Evolutionary conservation across 768 basidiomycete species (phyloP).

Genomic region (Ramaria sp.): DNA sequence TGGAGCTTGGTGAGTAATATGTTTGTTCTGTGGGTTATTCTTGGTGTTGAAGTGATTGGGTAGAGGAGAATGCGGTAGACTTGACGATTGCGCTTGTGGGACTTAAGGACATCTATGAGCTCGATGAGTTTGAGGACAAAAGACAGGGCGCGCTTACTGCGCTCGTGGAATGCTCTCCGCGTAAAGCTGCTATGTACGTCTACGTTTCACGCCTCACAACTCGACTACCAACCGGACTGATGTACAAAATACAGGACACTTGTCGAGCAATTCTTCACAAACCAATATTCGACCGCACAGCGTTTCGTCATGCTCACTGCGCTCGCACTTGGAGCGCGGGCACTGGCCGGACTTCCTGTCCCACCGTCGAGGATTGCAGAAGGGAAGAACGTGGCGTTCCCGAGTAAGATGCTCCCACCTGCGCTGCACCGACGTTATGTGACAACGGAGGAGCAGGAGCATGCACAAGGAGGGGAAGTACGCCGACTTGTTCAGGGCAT

Average conservation of each 20-base stretch:
- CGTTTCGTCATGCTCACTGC: constrained; percentile 80
- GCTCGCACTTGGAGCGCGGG: constrained; percentile 76
- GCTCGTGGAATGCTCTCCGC: constrained; percentile 70
- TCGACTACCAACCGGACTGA: not conserved
- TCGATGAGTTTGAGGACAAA: constrained; percentile 65
- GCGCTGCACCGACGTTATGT: constrained; percentile 63
- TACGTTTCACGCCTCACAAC: not conserved
- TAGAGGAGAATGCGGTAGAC: constrained; percentile 87
- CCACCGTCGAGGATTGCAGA: constrained; percentile 21
- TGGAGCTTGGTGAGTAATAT: constrained; percentile 64
- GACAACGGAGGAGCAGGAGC: constrained; percentile 25
- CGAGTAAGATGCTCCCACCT: constrained; percentile 70
- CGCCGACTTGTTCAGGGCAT: constrained; percentile 54
- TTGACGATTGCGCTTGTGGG: constrained; percentile 62
- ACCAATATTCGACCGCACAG: constrained; percentile 83
- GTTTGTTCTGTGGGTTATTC: not conserved
- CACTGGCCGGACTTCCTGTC: constrained; percentile 49
- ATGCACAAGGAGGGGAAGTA: constrained; percentile 25
- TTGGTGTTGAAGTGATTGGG: constrained; percentile 2
- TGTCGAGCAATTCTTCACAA: constrained; percentile 89
- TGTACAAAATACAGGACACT: constrained; percentile 41
- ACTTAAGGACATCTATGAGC: constrained; percentile 77
- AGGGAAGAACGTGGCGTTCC: constrained; percentile 40
- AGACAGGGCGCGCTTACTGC: constrained; percentile 72
- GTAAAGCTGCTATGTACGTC: constrained; percentile 71